Base-by-base conservation (phyloP, 495 filamentous ascomycete species). In the Hapsidospora chrysogenum region DNA sequence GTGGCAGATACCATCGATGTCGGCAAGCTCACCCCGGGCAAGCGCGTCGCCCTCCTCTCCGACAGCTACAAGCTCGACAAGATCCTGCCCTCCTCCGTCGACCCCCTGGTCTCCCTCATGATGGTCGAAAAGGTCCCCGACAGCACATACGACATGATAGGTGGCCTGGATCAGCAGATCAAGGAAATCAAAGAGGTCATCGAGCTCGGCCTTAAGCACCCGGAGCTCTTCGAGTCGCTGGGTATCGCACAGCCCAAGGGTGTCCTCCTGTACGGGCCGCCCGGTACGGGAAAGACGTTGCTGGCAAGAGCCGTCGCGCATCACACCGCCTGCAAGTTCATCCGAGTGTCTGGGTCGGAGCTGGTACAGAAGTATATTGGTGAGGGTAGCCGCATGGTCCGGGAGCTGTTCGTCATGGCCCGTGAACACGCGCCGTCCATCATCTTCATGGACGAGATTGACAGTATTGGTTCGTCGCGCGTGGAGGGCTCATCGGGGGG, bases 161-260 rank as follows among this genome's bases (percentile, higher is more conserved):
- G 89, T 56, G 89, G 89, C 41, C 67, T 99, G 31, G 92, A 96
- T 47, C 92, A 99, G 52, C 89, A 99, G 51, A 96, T 99, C 63
- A 96, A 99, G 66, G 92, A 99, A 59, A 99, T 99, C 66, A 99
- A 99, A 63, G 89, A 99, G 56, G 89, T 99, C 36, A 96, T 99
- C 55, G 89, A 99, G 63, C 80, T 99, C 21, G 89, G 89, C 36
- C 70, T 99, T 38, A 93, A 96, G 63, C 89, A 99, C 53, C 89
- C 89, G 2, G 89, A 99, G 58, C 70, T 99, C 33, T 99, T 99
- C 60, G 89, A 99, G 64, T 93, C 85, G 17, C 76, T 99, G 39
- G 89, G 89, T 41, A 99, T 99, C 46, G 92, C 92, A 37, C 89
- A 96, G 46, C 89, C 89, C 8, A 96, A 96, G 56, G 89, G 89